Conservation (phyloP, 768 basidiomycete genomes). For the Rhizopogon salebrosus region DNA sequence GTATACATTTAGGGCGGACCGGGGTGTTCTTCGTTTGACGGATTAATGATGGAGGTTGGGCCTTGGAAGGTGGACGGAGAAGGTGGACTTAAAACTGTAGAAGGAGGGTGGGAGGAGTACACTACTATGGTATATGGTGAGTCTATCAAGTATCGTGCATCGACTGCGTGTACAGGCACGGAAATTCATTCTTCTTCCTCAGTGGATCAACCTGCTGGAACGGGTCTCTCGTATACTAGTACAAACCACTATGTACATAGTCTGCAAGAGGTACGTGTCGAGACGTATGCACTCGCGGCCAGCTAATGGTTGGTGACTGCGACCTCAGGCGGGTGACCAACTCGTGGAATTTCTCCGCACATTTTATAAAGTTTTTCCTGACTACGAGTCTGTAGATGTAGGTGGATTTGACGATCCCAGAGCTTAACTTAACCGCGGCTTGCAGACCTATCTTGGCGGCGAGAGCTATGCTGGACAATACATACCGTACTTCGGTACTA, state of each 20-base stretch:
- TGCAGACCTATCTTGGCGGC: conserved; percentile 89
- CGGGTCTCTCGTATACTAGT: conserved; percentile 86
- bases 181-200: conserved; percentile 6
- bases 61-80: conserved; percentile 79
- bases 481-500: conserved; percentile 88
- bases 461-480: conserved; percentile 98
- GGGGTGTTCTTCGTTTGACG: conserved; percentile 96
- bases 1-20: conserved; percentile 70
- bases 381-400: conserved; percentile 78
- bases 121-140: conserved; percentile 87
- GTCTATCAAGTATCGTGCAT: conserved; percentile 20
- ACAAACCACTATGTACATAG: conserved; percentile 84
- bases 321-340: conserved; percentile 62
- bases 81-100: conserved; percentile 63
- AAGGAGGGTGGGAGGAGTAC: conserved; percentile 98
- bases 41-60: conserved; percentile 97
- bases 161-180: background rate
- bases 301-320: background rate
- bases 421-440: conserved; percentile 6
- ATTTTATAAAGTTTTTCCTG: conserved; percentile 90
- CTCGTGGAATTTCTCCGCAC: conserved; percentile 81
- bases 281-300: background rate
- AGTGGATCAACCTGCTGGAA: conserved; percentile 99
- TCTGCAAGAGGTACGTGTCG: conserved; percentile 50
- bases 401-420: conserved; percentile 25